These are phyloP conservation scores for Saprolegnia parasitica DNA, from an alignment of 352 stramenopile species.

Conservation along the genomic window DNA sequence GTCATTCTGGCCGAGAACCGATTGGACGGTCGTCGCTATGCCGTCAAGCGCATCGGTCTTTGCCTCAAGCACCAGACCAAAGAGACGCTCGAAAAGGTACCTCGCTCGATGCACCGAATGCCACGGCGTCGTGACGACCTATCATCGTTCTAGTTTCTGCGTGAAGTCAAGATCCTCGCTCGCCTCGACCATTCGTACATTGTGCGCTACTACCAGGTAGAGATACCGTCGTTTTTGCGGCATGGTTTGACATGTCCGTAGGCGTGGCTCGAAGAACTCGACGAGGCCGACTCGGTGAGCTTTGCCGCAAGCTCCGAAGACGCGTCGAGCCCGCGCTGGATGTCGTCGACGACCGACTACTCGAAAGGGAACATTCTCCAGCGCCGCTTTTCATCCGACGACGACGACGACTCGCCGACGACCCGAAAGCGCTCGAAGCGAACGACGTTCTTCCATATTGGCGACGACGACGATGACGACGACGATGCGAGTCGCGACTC, in stretches of 20 bases:
- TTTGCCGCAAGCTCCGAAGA: slow-evolving; percentile 34
- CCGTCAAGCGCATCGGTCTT: slow-evolving; percentile 87
- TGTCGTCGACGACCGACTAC: slow-evolving; percentile 43
- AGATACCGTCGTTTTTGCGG: neutral
- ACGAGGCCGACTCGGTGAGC: slow-evolving; percentile 38
- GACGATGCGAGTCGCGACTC: slow-evolving; percentile 32
- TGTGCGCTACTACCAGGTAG: slow-evolving; percentile 85
- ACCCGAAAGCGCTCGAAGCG: too few species aligned
- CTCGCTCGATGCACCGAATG: too few species aligned
- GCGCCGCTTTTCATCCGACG: slow-evolving; percentile 25
- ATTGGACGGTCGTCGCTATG: slow-evolving; percentile 90
- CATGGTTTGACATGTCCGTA: too few species aligned
- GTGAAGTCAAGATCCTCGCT: slow-evolving; percentile 91
- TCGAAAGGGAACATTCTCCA: slow-evolving; percentile 65
- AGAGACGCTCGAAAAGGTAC: slow-evolving; percentile 83
- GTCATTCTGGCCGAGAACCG: slow-evolving; percentile 93
- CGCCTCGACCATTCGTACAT: slow-evolving; percentile 91
- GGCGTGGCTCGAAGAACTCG: slow-evolving; percentile 85
- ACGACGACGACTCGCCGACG: slow-evolving; percentile 52
- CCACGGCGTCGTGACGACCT: slow-evolving; percentile 9
- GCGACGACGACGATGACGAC: neutral
- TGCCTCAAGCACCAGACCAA: slow-evolving; percentile 83
- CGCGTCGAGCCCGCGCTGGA: neutral
- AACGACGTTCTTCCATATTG: slow-evolving; percentile 34
- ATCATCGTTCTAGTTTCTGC: slow-evolving; percentile 53